Conservation (phyloP, 1,284 basidiomycete species). For the Cryptococcus sp. region DNA sequence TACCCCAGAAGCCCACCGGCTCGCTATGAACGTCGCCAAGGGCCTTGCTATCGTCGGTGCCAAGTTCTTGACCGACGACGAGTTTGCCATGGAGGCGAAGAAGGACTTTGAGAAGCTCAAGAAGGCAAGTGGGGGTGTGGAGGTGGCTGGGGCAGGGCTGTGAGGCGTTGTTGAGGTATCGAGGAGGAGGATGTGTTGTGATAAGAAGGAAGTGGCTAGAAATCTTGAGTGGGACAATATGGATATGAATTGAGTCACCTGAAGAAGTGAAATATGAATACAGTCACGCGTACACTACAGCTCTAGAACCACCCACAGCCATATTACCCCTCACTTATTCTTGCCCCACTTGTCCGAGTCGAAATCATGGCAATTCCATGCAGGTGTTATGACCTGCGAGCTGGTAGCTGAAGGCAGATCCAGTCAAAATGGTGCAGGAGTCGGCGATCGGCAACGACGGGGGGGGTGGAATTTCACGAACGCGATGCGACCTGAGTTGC, state of each 20-base stretch:
- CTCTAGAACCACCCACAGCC: too few relatives aligned
- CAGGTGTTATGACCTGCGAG: too few relatives aligned
- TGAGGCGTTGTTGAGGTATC: not conserved
- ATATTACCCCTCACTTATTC: slow-evolving; percentile 33
- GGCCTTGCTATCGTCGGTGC: slow-evolving; percentile 44
- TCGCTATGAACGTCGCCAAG: slow-evolving; percentile 42
- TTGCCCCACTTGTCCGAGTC: slow-evolving; percentile 53
- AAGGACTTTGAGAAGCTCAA: slow-evolving; percentile 29
- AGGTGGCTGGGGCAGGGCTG: not conserved
- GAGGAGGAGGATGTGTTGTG: not conserved
- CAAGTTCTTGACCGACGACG: slow-evolving; percentile 40
- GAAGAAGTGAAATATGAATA: not conserved
- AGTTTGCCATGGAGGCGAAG: slow-evolving; percentile 35
- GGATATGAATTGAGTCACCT: too few relatives aligned
- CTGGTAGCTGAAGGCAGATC: too few relatives aligned
- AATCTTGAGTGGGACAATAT: too few relatives aligned
- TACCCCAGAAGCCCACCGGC: slow-evolving; percentile 31
- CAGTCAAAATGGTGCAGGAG: too few relatives aligned
- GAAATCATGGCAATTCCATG: too few relatives aligned
- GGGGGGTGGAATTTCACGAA: too few relatives aligned
- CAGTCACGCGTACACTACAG: not conserved
- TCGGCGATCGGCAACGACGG: too few relatives aligned
- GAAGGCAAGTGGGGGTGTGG: slow-evolving; percentile 20
- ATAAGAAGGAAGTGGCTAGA: too few relatives aligned
- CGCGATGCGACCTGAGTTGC: too few relatives aligned